These are phyloP conservation scores for Candida tropicalis DNA, from an alignment of 1,139 yeast species.

Conservation along the genomic window DNA sequence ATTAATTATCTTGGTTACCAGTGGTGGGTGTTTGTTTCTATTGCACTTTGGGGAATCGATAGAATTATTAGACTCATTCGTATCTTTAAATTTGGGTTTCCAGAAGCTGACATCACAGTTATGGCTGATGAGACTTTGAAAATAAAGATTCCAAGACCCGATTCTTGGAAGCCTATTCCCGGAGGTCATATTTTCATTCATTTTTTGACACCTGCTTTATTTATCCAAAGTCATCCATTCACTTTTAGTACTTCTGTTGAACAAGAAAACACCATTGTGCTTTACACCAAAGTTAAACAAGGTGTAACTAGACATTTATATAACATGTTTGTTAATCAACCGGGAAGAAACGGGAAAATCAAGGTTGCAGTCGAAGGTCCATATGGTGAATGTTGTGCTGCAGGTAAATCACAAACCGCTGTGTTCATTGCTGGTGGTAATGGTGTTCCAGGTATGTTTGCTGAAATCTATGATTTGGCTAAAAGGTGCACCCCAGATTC, in stretches of 20 bases:
- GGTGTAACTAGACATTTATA: conserved; percentile 37
- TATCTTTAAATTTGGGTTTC: conserved; percentile 49
- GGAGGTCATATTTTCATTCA: conserved; percentile 68
- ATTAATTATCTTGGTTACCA: conserved; percentile 48
- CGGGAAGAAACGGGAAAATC: conserved; percentile 27
- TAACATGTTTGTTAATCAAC: conserved; percentile 29
- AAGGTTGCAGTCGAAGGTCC: conserved; percentile 43
- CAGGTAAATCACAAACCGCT: conserved; percentile 30
- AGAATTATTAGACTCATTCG: conserved; percentile 53
- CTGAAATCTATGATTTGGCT: conserved; percentile 37
- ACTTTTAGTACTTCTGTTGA: conserved; percentile 39
- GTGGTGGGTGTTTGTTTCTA: conserved; percentile 52
- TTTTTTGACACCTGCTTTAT: conserved; percentile 52
- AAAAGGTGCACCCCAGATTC: conserved; percentile 8
- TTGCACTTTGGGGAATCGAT: conserved; percentile 67
- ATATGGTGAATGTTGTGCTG: conserved; percentile 36
- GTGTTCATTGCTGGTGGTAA: conserved; percentile 44
- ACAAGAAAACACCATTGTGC: conserved; percentile 22
- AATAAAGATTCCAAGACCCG: conserved; percentile 42
- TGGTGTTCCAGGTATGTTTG: conserved; percentile 46
- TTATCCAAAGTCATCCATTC: conserved; percentile 78
- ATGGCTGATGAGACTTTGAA: conserved; percentile 48
- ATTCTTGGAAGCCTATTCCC: conserved; percentile 40
- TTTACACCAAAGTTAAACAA: conserved; percentile 35
- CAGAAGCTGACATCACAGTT: conserved; percentile 44